Evolutionary conservation across 73 alveolate species (phyloP).

Genomic region (Blepharisma stoltei): DNA sequence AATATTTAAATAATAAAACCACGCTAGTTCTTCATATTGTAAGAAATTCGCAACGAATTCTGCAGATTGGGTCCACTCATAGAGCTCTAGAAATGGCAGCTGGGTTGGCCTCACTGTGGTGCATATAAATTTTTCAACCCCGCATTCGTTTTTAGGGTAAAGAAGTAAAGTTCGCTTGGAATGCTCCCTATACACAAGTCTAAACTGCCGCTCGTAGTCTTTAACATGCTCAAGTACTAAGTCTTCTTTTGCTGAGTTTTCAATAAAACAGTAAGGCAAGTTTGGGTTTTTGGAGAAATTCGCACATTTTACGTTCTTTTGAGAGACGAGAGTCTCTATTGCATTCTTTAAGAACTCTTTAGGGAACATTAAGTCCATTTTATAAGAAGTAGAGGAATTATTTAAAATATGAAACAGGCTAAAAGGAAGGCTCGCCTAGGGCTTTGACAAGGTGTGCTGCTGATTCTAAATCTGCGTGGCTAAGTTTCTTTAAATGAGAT

Average conservation of each 20-base stretch:
- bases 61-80: constrained; percentile 89
- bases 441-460: background rate
- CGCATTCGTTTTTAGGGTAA: constrained; percentile 89
- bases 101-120: constrained; percentile 86
- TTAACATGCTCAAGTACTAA: constrained; percentile 89
- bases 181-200: constrained; percentile 66
- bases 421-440: background rate
- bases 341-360: too few species aligned
- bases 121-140: constrained; percentile 81
- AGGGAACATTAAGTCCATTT: too few species aligned
- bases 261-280: too few species aligned
- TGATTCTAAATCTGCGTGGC: background rate
- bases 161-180: constrained; percentile 65
- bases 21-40: constrained; percentile 94
- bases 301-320: constrained; percentile 73
- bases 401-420: background rate
- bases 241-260: too few species aligned
- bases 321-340: too few species aligned
- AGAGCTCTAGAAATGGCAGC: constrained; percentile 88
- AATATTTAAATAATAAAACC: too few species aligned
- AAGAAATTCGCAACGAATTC: constrained; percentile 87
- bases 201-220: constrained; percentile 74
- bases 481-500: background rate
- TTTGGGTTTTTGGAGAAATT: too few species aligned
- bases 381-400: too few species aligned